Evolutionary conservation across 208 protist species (phyloP).

Genomic region (Kentomonas sorsogonicus): DNA sequence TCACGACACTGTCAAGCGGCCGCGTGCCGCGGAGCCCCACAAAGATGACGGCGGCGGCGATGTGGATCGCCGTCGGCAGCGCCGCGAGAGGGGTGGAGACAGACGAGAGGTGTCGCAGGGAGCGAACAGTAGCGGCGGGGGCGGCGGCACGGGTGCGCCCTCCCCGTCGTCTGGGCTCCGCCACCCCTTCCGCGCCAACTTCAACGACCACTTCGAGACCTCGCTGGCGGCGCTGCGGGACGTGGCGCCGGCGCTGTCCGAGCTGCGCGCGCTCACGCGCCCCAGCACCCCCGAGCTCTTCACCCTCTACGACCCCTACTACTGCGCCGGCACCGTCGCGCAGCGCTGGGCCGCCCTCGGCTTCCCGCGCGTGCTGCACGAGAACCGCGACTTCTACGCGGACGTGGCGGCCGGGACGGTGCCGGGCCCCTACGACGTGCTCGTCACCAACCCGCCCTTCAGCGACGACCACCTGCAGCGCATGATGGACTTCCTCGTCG

Average conservation of each 20-base stretch:
- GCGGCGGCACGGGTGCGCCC: no score
- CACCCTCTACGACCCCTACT: slow-evolving; percentile 86
- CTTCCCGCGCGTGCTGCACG: slow-evolving; percentile 65
- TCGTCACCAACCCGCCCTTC: slow-evolving; percentile 78
- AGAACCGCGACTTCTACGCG: slow-evolving; percentile 85
- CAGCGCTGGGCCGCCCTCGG: slow-evolving; percentile 41
- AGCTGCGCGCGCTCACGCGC: slow-evolving; percentile 48
- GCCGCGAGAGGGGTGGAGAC: not conserved
- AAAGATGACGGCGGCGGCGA: no score
- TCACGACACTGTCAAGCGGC: no score
- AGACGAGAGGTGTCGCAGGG: not conserved
- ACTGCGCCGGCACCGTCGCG: slow-evolving; percentile 64
- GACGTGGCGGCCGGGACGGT: slow-evolving; percentile 31
- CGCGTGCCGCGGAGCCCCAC: no score
- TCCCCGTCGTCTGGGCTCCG: slow-evolving; percentile 8
- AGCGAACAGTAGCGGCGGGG: not conserved
- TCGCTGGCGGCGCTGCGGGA: slow-evolving; percentile 50
- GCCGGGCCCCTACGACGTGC: slow-evolving; percentile 63
- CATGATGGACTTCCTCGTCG: slow-evolving; percentile 41
- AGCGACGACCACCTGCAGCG: slow-evolving; percentile 71
- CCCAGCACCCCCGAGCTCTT: slow-evolving; percentile 42
- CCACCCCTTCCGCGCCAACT: slow-evolving; percentile 54
- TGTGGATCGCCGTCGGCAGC: not conserved
- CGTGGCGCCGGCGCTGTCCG: slow-evolving; percentile 41
- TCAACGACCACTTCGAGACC: slow-evolving; percentile 85